A percentile compares a stretch with the other conserved stretches of the same genome.
These are phyloP conservation scores for Ogataea nonfermentans DNA, from an alignment of 805 yeast genomes.

Conservation along the genomic window DNA sequence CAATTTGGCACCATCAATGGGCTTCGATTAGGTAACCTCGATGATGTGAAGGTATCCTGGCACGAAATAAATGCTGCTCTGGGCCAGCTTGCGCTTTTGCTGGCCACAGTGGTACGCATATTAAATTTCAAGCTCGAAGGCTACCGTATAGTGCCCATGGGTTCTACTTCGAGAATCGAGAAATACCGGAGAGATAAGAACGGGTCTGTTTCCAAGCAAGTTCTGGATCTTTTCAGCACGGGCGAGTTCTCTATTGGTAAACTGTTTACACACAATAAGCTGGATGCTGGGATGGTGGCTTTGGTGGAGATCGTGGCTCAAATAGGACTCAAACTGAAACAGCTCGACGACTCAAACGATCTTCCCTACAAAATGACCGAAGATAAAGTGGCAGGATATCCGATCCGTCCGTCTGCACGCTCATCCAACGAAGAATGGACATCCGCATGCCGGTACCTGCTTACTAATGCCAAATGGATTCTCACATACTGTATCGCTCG, in stretches of 20 bases:
- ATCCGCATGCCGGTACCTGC: slow-evolving; percentile 74
- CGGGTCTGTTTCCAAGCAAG: slow-evolving; percentile 31
- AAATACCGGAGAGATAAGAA: slow-evolving; percentile 42
- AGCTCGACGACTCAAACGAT: slow-evolving; percentile 54
- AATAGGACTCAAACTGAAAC: slow-evolving; percentile 44
- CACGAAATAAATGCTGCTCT: slow-evolving; percentile 88
- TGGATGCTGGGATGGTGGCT: slow-evolving; percentile 82
- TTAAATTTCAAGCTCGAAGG: slow-evolving; percentile 53
- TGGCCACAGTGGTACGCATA: slow-evolving; percentile 61
- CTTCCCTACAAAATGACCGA: slow-evolving; percentile 71
- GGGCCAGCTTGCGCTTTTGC: slow-evolving; percentile 74
- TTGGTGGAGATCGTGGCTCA: slow-evolving; percentile 59
- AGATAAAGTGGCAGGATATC: slow-evolving; percentile 74
- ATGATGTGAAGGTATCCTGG: slow-evolving; percentile 70
- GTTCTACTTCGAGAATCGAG: slow-evolving; percentile 77
- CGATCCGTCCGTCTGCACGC: slow-evolving; percentile 65
- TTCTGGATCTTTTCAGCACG: slow-evolving; percentile 57
- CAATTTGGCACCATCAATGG: slow-evolving; percentile 87
- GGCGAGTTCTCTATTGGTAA: slow-evolving; percentile 75
- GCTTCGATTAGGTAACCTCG: slow-evolving; percentile 69
- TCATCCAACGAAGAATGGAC: slow-evolving; percentile 82
- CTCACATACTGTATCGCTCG: slow-evolving; percentile 63
- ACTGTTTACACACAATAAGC: slow-evolving; percentile 65
- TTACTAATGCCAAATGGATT: slow-evolving; percentile 83
- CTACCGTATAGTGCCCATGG: slow-evolving; percentile 75